Percentiles rank a stretch among this genome's conserved stretches.
phyloP scores from a whole-genome alignment of 179 eudicot genomes.

The Heliamphora ciliata region DNA sequence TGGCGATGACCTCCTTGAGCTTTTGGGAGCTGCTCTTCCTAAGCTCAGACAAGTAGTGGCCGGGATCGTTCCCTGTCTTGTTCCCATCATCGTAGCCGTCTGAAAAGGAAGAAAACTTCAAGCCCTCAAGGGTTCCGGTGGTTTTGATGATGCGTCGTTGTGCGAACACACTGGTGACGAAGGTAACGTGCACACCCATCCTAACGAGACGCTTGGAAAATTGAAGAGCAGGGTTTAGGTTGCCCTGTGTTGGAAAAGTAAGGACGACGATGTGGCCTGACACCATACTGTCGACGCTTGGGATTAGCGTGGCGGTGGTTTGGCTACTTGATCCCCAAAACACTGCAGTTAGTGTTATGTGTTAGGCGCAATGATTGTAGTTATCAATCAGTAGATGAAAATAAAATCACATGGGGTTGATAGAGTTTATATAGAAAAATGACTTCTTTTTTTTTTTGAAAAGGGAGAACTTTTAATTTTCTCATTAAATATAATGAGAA shows the following conservation, averaged over 20 bases:
- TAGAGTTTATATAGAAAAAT: too few species aligned
- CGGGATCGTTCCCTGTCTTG: too few species aligned
- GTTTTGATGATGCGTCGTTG: not conserved
- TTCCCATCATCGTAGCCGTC: slow-evolving; percentile 13
- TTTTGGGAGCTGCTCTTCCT: slow-evolving; percentile 13
- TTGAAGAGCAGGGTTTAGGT: too few species aligned
- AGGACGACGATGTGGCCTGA: slow-evolving; percentile 17
- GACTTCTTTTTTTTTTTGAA: too few species aligned
- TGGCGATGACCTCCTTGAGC: not conserved
- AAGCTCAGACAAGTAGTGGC: not conserved
- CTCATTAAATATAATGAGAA: too few species aligned
- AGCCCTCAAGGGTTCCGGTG: not conserved
- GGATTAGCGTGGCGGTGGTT: too few species aligned
- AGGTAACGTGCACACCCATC: slow-evolving; percentile 16
- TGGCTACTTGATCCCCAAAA: too few species aligned
- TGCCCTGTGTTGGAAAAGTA: slow-evolving; percentile 19
- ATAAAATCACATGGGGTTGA: too few species aligned
- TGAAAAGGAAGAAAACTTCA: slow-evolving; percentile 23
- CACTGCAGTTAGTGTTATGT: too few species aligned
- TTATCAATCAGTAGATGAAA: too few species aligned
- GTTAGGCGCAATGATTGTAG: too few species aligned
- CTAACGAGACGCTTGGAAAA: slow-evolving; percentile 4
- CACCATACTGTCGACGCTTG: not conserved
- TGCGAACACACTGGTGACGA: slow-evolving; percentile 18
- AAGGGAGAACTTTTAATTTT: too few species aligned